Base-by-base conservation (phyloP, 2,329 filamentous ascomycete species). In the Fusarium guadeloupense region DNA sequence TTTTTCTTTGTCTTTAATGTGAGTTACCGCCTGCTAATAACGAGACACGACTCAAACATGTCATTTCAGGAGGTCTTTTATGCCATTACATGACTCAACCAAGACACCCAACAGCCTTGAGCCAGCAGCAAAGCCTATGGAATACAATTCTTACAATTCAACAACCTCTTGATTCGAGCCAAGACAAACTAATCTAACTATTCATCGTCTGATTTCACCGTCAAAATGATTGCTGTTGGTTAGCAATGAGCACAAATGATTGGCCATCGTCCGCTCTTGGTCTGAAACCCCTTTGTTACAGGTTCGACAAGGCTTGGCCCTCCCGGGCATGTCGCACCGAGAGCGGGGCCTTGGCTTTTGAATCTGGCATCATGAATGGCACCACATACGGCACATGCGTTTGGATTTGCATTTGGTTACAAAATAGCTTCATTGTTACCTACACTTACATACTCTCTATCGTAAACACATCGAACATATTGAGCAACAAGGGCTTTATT, bases 281-380 rank as follows among this genome's bases (percentile, higher is more conserved):
- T 67, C 57, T 64, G 62, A 61, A 62, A 66, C 64, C 67, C 60
- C 64, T 47, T 48, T 68, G 67, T 69, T 69, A 66, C 67, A 69
- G 67, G 67, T 69, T 56, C 50, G 52, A 60, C 55, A 58, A 46
- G 61, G 54, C 66, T 53, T 58, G 58, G 48, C 34, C 59, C 48
- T 35, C 43, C 66, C 54, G 58, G 62, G 28, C 40, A 52, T 19
- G 64, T 69, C 39, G 53, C 40, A 66, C 42, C 60, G 43, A 45
- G n/a, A 49, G 61, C 26, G 62, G 61, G 26, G 41, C 13, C 17
- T 4, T 9, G 20, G 9, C 9, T 31, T 43, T 44, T 25, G 49
- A 52, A 39, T 61, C 60, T 47, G 42, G 44, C 5, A 41, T 41
- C 34, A 59, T 59, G 25, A 53, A 30, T 59, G 54, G 46, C 39